Conservation (phyloP, 257 asterid species). For the Solanum rostratum region DNA sequence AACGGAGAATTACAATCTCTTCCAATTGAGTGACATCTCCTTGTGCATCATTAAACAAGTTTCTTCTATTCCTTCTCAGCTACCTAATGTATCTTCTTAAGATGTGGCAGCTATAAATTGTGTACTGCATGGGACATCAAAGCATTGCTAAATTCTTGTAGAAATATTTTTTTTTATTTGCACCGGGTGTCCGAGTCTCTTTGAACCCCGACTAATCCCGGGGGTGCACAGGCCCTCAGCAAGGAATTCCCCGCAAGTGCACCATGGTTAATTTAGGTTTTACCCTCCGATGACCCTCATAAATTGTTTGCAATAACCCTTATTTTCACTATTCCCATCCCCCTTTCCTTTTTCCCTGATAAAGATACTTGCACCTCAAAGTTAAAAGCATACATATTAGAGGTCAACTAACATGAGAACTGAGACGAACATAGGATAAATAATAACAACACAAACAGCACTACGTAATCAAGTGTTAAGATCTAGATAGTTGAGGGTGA, state of each 20-base stretch:
- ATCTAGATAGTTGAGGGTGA: neutral
- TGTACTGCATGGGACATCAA: neutral
- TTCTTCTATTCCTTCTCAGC: neutral
- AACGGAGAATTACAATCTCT: conserved; percentile 11
- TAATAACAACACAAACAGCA: neutral
- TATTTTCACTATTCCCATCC: neutral
- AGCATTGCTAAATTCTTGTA: neutral
- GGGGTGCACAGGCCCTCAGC: too few relatives aligned
- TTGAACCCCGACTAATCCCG: too few relatives aligned
- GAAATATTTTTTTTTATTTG: too few relatives aligned
- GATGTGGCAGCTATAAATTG: neutral
- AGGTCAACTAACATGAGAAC: neutral
- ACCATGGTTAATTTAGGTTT: too few relatives aligned
- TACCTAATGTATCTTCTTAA: neutral
- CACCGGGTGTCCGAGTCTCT: too few relatives aligned
- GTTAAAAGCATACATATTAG: neutral
- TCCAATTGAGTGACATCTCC: conserved; percentile 7
- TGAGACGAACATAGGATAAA: neutral
- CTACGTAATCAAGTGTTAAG: neutral
- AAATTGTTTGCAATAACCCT: too few relatives aligned
- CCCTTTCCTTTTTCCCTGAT: neutral
- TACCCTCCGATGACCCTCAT: too few relatives aligned
- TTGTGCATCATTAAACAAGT: conserved; percentile 9
- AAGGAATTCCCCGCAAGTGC: too few relatives aligned
- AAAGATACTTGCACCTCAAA: neutral